phyloP scores from a whole-genome alignment of 2,329 filamentous ascomycete genomes.

The Pezizomycotina sp. region DNA sequence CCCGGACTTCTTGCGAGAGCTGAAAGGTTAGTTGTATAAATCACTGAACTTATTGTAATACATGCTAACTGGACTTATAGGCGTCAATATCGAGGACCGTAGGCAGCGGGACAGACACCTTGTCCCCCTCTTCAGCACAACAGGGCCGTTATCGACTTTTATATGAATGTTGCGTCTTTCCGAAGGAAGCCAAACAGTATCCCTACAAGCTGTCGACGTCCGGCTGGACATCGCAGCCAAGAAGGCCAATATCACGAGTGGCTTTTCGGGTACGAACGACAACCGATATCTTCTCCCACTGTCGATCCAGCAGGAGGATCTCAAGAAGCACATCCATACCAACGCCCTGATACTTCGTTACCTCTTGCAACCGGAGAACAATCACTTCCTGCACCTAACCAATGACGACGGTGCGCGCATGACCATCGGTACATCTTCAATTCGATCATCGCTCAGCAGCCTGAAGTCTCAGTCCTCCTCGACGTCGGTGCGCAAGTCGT shows the following conservation, averaged over 20 bases:
- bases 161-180: conserved; percentile 43
- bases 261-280: conserved; percentile 57
- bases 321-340: conserved; percentile 42
- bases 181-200: conserved; percentile 46
- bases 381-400: conserved; percentile 13
- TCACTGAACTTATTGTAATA: background rate
- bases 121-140: conserved; percentile 38
- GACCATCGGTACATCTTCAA: conserved; percentile 32
- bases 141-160: conserved; percentile 47
- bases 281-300: conserved; percentile 42
- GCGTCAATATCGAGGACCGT: conserved; percentile 44
- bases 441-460: conserved; percentile 30
- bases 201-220: conserved; percentile 46
- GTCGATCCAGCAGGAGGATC: conserved; percentile 39
- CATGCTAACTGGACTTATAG: conserved; percentile 18
- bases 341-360: conserved; percentile 49
- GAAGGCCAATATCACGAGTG: conserved; percentile 36
- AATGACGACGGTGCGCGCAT: conserved; percentile 6
- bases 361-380: conserved; percentile 40
- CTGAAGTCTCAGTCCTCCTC: conserved; percentile 42
- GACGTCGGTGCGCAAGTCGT: conserved; percentile 57
- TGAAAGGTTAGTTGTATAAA: conserved; percentile 26
- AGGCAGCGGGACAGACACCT: conserved; percentile 34
- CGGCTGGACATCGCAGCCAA: conserved; percentile 46
- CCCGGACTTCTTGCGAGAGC: conserved; percentile 29